These are phyloP conservation scores for Annulohypoxylon bovei DNA, from an alignment of 495 filamentous ascomycete species.

Conservation along the genomic window DNA sequence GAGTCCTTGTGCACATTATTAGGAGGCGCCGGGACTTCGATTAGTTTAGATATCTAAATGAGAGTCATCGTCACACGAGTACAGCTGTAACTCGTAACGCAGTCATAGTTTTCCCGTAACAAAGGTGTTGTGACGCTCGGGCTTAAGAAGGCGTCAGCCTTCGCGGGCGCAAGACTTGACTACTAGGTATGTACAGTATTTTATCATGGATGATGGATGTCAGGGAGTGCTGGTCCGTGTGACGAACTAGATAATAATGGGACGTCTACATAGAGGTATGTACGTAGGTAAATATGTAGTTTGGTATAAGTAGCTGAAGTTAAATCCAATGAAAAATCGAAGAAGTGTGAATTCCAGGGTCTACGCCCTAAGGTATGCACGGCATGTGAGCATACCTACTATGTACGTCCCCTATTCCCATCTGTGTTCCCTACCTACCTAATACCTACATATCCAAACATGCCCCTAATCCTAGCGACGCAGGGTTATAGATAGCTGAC, in stretches of 20 bases:
- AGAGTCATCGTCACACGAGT: slow-evolving; percentile 23
- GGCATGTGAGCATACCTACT: slow-evolving; percentile 37
- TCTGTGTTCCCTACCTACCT: slow-evolving; percentile 9
- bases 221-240: slow-evolving; percentile 24
- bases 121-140: slow-evolving; percentile 21
- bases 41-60: not conserved
- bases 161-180: slow-evolving; percentile 16
- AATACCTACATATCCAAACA: too few relatives aligned
- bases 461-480: slow-evolving; percentile 21
- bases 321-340: slow-evolving; percentile 23
- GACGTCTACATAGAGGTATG: not conserved
- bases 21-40: slow-evolving; percentile 1
- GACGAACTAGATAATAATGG: slow-evolving; percentile 22
- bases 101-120: slow-evolving; percentile 15
- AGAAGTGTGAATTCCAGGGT: slow-evolving; percentile 21
- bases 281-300: too few relatives aligned
- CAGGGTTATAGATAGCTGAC: slow-evolving; percentile 38
- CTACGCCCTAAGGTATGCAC: slow-evolving; percentile 37
- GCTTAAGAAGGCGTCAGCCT: slow-evolving; percentile 29
- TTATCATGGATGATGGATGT: not conserved
- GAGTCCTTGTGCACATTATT: not conserved
- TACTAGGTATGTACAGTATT: too few relatives aligned
- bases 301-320: slow-evolving; percentile 26
- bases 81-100: slow-evolving; percentile 17
- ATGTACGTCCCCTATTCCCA: slow-evolving; percentile 6